Percentiles rank a stretch among this genome's conserved stretches.
Evolutionary conservation across 140 eudicot genomes (phyloP).

Genomic region (Erigeron philadelphicus): DNA sequence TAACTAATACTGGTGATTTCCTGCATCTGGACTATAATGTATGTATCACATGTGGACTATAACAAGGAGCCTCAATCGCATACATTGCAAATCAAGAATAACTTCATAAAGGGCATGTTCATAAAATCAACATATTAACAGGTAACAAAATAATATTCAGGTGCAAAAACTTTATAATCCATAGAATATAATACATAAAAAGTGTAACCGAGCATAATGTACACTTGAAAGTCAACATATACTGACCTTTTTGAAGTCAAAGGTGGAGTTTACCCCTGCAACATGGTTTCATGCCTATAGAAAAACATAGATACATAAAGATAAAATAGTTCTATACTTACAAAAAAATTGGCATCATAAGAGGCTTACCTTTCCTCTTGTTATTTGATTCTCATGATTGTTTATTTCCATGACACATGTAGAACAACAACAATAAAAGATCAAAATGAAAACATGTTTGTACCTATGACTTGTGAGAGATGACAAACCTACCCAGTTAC

Average conservation of each 20-base stretch:
- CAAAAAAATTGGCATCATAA: too few species aligned
- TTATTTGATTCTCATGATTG: constrained; percentile 82
- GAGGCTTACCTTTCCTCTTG: constrained; percentile 6
- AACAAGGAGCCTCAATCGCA: constrained; percentile 95
- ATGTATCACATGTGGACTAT: constrained; percentile 95
- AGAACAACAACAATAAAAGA: constrained; percentile 39
- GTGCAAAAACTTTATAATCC: background rate
- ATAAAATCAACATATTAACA: constrained; percentile 62
- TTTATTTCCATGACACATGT: constrained; percentile 74
- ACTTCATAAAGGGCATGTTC: constrained; percentile 92
- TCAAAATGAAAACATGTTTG: constrained; percentile 4
- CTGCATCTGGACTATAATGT: constrained; percentile 95
- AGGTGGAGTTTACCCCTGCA: too few species aligned
- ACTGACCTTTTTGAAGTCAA: too few species aligned
- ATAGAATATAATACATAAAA: background rate
- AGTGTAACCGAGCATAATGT: background rate
- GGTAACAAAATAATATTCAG: constrained; percentile 14
- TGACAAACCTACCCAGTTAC: constrained; percentile 28
- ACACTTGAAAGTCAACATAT: background rate
- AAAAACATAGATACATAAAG: too few species aligned
- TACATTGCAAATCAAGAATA: constrained; percentile 74
- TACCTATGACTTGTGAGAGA: constrained; percentile 3
- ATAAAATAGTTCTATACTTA: too few species aligned
- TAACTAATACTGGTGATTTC: constrained; percentile 14
- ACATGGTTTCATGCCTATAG: too few species aligned